Base-by-base conservation (phyloP, 306 rosid species). In the Cicer pinnatifidum region DNA sequence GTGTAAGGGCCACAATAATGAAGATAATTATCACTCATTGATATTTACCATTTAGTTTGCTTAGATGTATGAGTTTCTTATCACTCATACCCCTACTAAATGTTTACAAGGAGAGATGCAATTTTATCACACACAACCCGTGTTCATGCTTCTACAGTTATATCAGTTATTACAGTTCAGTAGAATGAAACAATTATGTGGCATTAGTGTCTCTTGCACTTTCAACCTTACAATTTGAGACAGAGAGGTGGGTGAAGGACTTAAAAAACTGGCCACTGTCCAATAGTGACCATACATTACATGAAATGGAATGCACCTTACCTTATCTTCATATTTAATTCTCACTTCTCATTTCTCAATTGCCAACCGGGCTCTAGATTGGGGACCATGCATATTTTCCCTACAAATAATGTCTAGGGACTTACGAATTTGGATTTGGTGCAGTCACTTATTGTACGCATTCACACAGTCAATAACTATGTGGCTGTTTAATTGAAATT, bases 181-280 rank as follows among this genome's bases (percentile, higher is more conserved):
- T 47, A 45, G 45, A 72, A 54, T 52, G 61, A 47, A 58, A 39
- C 48, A 73, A 50, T 9, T 40, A 9, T 48, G 19, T 43, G 33
- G 9, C 51, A 40, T 35, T 20, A 72, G 35, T 56, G 51, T 43
- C 74, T 78, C 12, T 69, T 38, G 62, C 67, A 54, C 76, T 71
- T 54, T 20, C 43, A 70, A 44, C 71, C 67, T 58, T 9, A 80
- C 17, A 61, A 40, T 45, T 67, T 65, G 39, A 63, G 44, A 51
- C 82, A 28, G 35, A 75, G 44, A 39, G 84, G 88, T 82, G 71
- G 88, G 59, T 81, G 88, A 71, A 82, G 80, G 52, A 75, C 84
- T 85, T 85, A 67, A 85, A 71, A 67, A 11, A 67, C 58, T 2
- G 62, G 50, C 73, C 81, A 82, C 82, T 68, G 62, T 62, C 39